Percentiles rank a stretch among this genome's conserved stretches.
Evolutionary conservation across 2,329 filamentous ascomycete genomes (phyloP).

Genomic region (Neophaeococcomyces mojaviensis): DNA sequence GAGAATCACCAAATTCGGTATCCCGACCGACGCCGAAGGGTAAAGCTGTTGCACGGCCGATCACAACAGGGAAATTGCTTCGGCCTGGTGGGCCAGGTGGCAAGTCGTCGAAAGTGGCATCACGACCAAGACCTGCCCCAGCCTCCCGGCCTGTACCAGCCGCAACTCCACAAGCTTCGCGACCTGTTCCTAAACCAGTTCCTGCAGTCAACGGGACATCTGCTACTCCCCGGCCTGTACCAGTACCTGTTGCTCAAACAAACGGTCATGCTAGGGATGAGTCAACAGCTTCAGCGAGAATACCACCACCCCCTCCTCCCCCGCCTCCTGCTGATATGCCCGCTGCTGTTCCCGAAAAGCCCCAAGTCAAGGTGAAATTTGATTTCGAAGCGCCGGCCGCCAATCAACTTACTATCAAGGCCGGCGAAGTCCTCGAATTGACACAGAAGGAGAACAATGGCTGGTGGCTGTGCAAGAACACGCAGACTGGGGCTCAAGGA

Average conservation of each 20-base stretch:
- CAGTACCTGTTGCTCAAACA: slow-evolving; percentile 28
- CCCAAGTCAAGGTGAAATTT: slow-evolving; percentile 83
- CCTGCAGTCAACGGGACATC: slow-evolving; percentile 17
- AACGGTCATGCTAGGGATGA: slow-evolving; percentile 48
- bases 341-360: slow-evolving; percentile 54
- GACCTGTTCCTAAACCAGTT: slow-evolving; percentile 29
- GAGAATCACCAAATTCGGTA: slow-evolving; percentile 72
- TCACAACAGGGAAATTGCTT: slow-evolving; percentile 87
- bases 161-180: slow-evolving; percentile 11
- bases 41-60: slow-evolving; percentile 80
- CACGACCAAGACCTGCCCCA: slow-evolving; percentile 34
- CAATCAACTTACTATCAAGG: slow-evolving; percentile 74
- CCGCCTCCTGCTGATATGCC: slow-evolving; percentile 60
- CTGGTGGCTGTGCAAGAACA: slow-evolving; percentile 89
- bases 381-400: slow-evolving; percentile 79
- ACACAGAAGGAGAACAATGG: slow-evolving; percentile 94
- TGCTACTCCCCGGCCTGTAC: slow-evolving; percentile 21
- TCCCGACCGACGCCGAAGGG: slow-evolving; percentile 80
- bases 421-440: slow-evolving; percentile 77
- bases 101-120: slow-evolving; percentile 64
- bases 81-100: slow-evolving; percentile 81
- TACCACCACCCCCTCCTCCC: slow-evolving; percentile 55
- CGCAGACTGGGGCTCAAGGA: slow-evolving; percentile 62
- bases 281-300: slow-evolving; percentile 42
- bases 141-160: slow-evolving; percentile 6